Base-by-base conservation (phyloP, 179 eudicot genomes). In the Nepenthes alata region DNA sequence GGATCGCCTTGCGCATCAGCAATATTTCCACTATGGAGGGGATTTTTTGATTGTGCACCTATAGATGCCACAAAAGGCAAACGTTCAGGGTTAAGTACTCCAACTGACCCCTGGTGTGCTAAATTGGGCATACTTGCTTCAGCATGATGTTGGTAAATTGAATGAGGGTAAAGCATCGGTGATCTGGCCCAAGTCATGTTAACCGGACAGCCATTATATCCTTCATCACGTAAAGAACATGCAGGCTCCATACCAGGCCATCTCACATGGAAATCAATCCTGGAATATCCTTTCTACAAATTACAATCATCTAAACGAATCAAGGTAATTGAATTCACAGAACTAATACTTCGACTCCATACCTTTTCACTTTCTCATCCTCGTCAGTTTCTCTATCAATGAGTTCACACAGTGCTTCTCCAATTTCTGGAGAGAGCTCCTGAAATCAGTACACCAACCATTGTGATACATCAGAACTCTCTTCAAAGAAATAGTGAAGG, bases 391-490 rank as follows among this genome's bases (percentile, higher is more conserved):
- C 79, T 72, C 70, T 75, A 77, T 84, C 96, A 75, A 88, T 80
- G 25, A 88, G 94, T 53, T 80, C 81, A 79, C 96, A 84, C 63
- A 88, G 88, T 73, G 83, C 89, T 72, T 77, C 94, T 61, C 96
- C 96, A 52, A 88, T 81, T 58, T 88, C 90, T 63, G 72, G 77
- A 63, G 96, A 73, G 62, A 88, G 74, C 73, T 88, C 96, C 96
- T 88, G 81, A 75, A 34, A 81, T 50, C 9, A 63, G 60, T 57
- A 55, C 72, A 74, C 54, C 47, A 62, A 62, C 37, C 51, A 53
- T 45, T 37, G 55, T 59, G 53, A 67, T 14, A 55, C 58, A 71
- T 25, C 60, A 64, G 7, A 38, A 59, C 34, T 39, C 3, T 25
- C 25, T 49, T 34, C 45, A 58, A 16, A 13, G 9, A 13, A 48